These are phyloP conservation scores for Amanita subjunquillea DNA, from an alignment of 768 basidiomycete genomes.

Conservation along the genomic window DNA sequence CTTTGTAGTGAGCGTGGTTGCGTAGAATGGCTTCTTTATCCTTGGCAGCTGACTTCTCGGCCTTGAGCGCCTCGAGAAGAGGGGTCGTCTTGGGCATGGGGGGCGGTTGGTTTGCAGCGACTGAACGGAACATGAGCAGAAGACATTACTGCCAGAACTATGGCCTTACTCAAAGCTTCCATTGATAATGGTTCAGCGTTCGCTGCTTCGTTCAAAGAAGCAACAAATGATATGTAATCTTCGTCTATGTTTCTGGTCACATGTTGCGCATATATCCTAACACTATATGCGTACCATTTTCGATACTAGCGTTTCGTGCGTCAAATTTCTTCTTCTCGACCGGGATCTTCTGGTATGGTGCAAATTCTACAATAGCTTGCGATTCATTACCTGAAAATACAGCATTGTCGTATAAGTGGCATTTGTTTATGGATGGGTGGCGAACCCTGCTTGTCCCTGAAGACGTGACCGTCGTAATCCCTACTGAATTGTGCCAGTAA, in stretches of 20 bases:
- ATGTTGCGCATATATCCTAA: background rate
- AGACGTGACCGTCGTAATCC: slow-evolving; percentile 87
- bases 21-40: slow-evolving; percentile 67
- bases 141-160: background rate
- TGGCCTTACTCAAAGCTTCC: slow-evolving; percentile 47
- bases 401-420: background rate
- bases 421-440: background rate
- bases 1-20: slow-evolving; percentile 67
- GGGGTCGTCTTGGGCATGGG: slow-evolving; percentile 77
- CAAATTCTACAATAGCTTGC: slow-evolving; percentile 86
- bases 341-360: slow-evolving; percentile 85
- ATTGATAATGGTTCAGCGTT: slow-evolving; percentile 47
- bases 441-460: slow-evolving; percentile 82
- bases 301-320: slow-evolving; percentile 77
- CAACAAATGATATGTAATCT: slow-evolving; percentile 75
- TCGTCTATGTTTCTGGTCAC: slow-evolving; percentile 41
- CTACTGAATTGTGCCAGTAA: slow-evolving; percentile 63
- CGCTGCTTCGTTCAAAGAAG: slow-evolving; percentile 48
- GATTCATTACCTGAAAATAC: slow-evolving; percentile 71
- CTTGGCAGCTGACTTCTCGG: slow-evolving; percentile 62
- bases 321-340: slow-evolving; percentile 69
- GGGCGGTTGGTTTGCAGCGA: slow-evolving; percentile 51
- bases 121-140: slow-evolving; percentile 22
- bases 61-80: slow-evolving; percentile 86
- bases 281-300: slow-evolving; percentile 49